A percentile compares a stretch with the other conserved stretches of the same genome.
Evolutionary conservation across 2,329 filamentous ascomycete species (phyloP).

Genomic region (Aspergillus melleus): DNA sequence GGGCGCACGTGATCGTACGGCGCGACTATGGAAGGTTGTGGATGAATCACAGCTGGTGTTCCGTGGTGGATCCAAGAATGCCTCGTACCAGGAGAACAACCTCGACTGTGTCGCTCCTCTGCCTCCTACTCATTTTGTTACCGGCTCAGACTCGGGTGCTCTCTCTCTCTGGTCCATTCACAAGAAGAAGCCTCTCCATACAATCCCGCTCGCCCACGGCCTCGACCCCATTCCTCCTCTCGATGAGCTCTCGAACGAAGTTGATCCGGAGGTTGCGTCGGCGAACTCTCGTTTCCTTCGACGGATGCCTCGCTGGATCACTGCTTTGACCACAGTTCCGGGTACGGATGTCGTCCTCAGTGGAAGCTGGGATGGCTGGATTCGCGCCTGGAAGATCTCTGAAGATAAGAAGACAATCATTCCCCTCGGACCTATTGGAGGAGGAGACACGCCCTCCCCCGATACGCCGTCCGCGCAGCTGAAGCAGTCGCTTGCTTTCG

Average conservation of each 20-base stretch:
- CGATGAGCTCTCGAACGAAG: conserved; percentile 72
- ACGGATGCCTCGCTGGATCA: conserved; percentile 81
- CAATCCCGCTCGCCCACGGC: conserved; percentile 79
- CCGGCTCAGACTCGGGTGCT: conserved; percentile 86
- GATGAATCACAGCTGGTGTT: conserved; percentile 97
- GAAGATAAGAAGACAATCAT: conserved; percentile 81
- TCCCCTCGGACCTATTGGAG: conserved; percentile 65
- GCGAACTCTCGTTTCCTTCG: conserved; percentile 47
- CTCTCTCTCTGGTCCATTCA: conserved; percentile 83
- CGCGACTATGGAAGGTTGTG: conserved; percentile 90
- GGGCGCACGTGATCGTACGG: conserved; percentile 86
- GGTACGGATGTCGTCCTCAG: conserved; percentile 88
- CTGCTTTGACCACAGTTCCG: conserved; percentile 79
- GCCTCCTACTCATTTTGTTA: conserved; percentile 88
- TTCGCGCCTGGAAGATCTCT: conserved; percentile 81
- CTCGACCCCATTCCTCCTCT: conserved; percentile 70
- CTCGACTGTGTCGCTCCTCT: conserved; percentile 92
- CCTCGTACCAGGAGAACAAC: conserved; percentile 68
- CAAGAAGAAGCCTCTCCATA: conserved; percentile 92
- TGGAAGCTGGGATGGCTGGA: conserved; percentile 89
- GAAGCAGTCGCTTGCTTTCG: conserved; percentile 33
- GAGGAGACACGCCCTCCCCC: conserved; percentile 19
- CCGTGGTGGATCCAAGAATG: conserved; percentile 65
- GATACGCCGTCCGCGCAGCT: conserved; percentile 35
- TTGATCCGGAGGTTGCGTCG: conserved; percentile 56